Base-by-base conservation (phyloP, 2,329 filamentous ascomycete genomes). In the Alternaria longipes region DNA sequence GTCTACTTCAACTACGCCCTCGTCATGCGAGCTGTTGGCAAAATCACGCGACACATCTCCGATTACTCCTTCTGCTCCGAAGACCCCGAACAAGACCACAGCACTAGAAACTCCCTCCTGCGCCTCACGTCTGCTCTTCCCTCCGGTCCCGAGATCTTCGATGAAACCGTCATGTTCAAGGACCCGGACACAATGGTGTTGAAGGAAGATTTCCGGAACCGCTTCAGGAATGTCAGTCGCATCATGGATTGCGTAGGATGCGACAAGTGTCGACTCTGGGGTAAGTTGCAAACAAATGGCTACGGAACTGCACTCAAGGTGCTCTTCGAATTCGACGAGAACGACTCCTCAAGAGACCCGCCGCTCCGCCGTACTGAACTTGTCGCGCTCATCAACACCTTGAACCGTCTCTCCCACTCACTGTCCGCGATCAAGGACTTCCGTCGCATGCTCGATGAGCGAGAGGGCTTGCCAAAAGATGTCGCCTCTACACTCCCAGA, bases 231-330 rank as follows among this genome's bases (percentile, higher is more conserved):
- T 76, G 92, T 99, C 63, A 97, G 92, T 78, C 89, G 95, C 41
- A 86, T 98, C 66, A 99, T 99, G 95, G 95, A 99, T 79, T 99
- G 95, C 70, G 94, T 98, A 20, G 95, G 95, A 45, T 99, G 95
- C 79, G 95, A 99, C 82, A 99, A 99, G 82, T 99, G 95, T 81
- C 89, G 95, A 8, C 88, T 99, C 3, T 99, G 95, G 95, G 95
- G 95, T 50, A 99, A 99, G 81, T 82, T 99, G 38, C 95, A 99
- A 81, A 97, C 93, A 0, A 91, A 92, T 12, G 95, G 95, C 3
- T 98, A 97, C 76, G 95, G 95, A 51, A 93, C 95, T 0, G 95
- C 95, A 0, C 83, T 99, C 64, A 99, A 99, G 81, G 90, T 99
- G 5, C 85, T 99, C 1, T 99, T 99, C 73, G 95, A 99, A 79